Base-by-base conservation (phyloP, 139 green algal genomes). In the Chlorella sorokiniana region DNA sequence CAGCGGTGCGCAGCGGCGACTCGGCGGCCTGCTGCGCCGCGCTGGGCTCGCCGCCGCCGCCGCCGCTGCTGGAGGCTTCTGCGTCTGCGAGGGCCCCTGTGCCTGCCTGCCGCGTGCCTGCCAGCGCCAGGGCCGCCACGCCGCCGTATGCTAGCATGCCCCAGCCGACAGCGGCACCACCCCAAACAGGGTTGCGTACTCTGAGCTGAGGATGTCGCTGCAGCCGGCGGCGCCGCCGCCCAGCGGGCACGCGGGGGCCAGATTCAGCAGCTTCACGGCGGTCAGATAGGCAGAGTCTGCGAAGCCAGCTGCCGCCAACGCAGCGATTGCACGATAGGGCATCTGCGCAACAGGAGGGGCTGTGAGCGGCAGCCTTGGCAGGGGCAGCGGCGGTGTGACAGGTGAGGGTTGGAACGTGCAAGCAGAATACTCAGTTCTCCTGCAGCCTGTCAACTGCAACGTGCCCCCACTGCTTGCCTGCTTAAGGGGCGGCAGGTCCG, bases 281-380 rank as follows among this genome's bases (percentile, higher is more conserved):
- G 94, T 90, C 2, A 98, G 89, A 82, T 98, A 98, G 1, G 84
- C 79, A 0, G 95, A 97, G 73, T 98, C 94, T 20, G 91, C 38
- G 0, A 84, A 44, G 8, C 95, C 95, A 5, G 82, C 81, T 0
- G 71, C 52, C 5, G 90, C 84, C 18, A 96, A 79, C 0, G 74
- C 83, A 20, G 76, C 73, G 25, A 96, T 87, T 8, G 84, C 33
- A 6, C 79, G 48, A 20, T 56, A 84, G 4, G 79, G 79, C 54
- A 79, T 48, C 79, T 84, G 79, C 52, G 37, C 1, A 45, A 3
- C 0, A 33, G 33, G 68, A 16, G 22, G 35, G 3, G 14, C 64
- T 27, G 64, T 41, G 63, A 16, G 44, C 31, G 31, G 29, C n/a
- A n/a, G 31, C 4, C 63, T 29, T 33, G n/a, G 10, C 3, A 68